Conservation (phyloP, 768 basidiomycete genomes). For the Mycena capillaripes region DNA sequence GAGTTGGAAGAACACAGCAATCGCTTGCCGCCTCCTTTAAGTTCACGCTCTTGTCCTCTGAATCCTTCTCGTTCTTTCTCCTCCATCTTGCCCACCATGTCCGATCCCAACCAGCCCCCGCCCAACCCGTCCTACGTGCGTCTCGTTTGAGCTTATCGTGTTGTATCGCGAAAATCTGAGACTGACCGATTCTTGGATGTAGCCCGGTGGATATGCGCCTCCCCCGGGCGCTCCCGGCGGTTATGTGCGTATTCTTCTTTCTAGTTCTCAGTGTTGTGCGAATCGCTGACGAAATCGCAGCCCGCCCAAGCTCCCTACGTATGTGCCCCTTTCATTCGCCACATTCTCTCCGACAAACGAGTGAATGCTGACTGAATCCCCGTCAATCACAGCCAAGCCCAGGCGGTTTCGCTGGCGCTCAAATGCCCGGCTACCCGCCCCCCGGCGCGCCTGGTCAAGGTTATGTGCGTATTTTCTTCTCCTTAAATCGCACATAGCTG, state of each 20-base stretch:
- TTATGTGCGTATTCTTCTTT: not conserved
- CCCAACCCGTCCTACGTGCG: not conserved
- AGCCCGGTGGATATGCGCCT: slow-evolving; percentile 1
- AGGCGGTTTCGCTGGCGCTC: not conserved
- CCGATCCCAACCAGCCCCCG: not conserved
- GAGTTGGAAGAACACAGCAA: too few relatives aligned
- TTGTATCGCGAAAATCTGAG: too few relatives aligned
- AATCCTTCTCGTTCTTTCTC: not conserved
- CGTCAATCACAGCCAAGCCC: too few relatives aligned
- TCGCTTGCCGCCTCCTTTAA: too few relatives aligned
- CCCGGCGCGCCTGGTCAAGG: not conserved
- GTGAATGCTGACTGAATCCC: not conserved
- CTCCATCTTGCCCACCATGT: not conserved
- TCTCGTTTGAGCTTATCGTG: not conserved
- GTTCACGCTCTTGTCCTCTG: not conserved
- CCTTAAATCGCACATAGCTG: too few relatives aligned
- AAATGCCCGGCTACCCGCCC: slow-evolving; percentile 1
- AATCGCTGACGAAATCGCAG: not conserved
- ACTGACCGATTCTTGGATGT: not conserved
- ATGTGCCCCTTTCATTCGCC: not conserved
- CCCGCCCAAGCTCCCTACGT: not conserved
- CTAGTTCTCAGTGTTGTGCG: not conserved
- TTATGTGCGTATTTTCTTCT: not conserved
- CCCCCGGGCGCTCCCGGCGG: slow-evolving; percentile 4
- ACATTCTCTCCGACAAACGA: not conserved